Percentiles rank a stretch among this genome's conserved stretches.
phyloP scores from a whole-genome alignment of 768 basidiomycete genomes.

The Fomitopsis serialis region DNA sequence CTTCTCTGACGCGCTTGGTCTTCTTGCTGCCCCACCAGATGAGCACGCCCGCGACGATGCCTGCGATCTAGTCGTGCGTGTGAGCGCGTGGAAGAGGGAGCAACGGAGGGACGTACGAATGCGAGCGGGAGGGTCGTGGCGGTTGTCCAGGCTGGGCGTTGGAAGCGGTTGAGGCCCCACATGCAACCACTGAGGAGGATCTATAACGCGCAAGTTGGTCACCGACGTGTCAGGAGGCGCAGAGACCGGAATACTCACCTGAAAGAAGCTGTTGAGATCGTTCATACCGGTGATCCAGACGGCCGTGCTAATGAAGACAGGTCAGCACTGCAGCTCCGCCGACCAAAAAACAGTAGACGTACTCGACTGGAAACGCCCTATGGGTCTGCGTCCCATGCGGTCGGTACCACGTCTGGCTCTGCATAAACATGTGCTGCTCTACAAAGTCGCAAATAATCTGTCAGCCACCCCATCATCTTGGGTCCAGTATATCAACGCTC shows the following conservation, averaged over 20 bases:
- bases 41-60: conserved; percentile 65
- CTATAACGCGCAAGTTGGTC: conserved; percentile 23
- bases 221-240: neutral
- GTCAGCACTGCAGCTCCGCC: neutral
- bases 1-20: conserved; percentile 63
- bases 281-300: conserved; percentile 68
- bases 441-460: conserved; percentile 1
- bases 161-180: conserved; percentile 76
- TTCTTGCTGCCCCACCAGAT: conserved; percentile 71
- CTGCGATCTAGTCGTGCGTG: conserved; percentile 24
- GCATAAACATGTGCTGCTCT: conserved; percentile 68
- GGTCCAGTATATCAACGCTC: conserved; percentile 20
- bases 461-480: neutral
- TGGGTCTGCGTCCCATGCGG: conserved; percentile 83
- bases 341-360: conserved; percentile 12
- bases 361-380: conserved; percentile 71
- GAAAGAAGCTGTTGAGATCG: conserved; percentile 79
- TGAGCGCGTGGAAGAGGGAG: neutral
- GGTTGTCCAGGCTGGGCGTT: conserved; percentile 66
- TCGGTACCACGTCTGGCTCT: conserved; percentile 80
- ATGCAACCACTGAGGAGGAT: conserved; percentile 67
- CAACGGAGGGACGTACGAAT: conserved; percentile 47
- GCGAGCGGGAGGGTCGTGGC: conserved; percentile 63
- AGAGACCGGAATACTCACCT: conserved; percentile 41
- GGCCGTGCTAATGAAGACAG: conserved; percentile 41